Evolutionary conservation across 805 yeast species (phyloP).

Genomic region (Wickerhamiella occidentalis): DNA sequence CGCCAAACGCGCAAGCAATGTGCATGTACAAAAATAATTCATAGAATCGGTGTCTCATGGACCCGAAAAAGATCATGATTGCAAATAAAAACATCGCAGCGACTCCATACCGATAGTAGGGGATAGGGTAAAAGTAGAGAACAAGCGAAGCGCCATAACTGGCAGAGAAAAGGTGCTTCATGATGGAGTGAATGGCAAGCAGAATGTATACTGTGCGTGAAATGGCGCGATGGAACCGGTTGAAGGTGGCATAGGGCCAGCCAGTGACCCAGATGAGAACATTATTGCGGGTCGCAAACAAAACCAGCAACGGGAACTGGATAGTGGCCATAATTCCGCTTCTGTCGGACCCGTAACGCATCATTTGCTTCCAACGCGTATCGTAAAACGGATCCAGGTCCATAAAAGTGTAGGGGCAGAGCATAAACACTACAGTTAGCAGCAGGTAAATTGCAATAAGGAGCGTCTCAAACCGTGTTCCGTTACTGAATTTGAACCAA

Average conservation of each 20-base stretch:
- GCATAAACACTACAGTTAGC: conserved; percentile 26
- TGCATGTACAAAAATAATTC: conserved; percentile 46
- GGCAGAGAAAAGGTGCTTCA: conserved; percentile 38
- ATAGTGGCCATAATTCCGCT: conserved; percentile 40
- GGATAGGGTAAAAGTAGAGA: conserved; percentile 27
- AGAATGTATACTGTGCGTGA: conserved; percentile 35
- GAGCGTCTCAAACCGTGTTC: conserved; percentile 42
- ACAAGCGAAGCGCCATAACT: conserved; percentile 26
- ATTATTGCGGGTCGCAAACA: conserved; percentile 55
- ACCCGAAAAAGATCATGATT: conserved; percentile 37
- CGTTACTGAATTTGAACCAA: conserved; percentile 28
- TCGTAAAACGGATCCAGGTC: conserved; percentile 30
- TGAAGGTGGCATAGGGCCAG: conserved; percentile 44
- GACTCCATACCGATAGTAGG: conserved; percentile 28
- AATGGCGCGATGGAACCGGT: conserved; percentile 47
- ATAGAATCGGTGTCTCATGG: conserved; percentile 40
- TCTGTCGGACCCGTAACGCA: conserved; percentile 41
- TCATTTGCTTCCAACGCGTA: conserved; percentile 28
- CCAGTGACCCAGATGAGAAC: conserved; percentile 47
- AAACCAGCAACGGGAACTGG: conserved; percentile 39
- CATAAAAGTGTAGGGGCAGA: conserved; percentile 25
- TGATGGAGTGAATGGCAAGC: conserved; percentile 36
- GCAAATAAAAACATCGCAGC: conserved; percentile 28
- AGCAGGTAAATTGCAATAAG: conserved; percentile 33
- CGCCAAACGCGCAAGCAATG: conserved; percentile 39